Conservation (phyloP, 2,329 filamentous ascomycete species). For the Hansfordia pulvinata region DNA sequence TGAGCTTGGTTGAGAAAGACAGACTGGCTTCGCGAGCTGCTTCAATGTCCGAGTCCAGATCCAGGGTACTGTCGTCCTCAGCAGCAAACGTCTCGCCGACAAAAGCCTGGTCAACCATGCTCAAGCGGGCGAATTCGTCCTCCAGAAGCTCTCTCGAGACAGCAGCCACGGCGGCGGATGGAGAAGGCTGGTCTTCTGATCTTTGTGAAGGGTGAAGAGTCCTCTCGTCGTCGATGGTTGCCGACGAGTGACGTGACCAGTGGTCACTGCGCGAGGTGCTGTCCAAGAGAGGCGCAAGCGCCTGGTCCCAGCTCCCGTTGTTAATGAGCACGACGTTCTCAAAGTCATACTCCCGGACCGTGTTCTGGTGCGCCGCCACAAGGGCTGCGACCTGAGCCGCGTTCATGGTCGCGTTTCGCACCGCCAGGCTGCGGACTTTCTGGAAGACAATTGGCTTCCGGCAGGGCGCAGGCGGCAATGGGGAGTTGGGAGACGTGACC, state of each 20-base stretch:
- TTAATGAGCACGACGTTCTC: conserved; percentile 58
- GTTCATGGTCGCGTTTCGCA: conserved; percentile 62
- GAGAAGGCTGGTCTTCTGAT: conserved; percentile 7
- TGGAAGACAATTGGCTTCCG: conserved; percentile 51
- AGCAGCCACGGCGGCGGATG: conserved; percentile 41
- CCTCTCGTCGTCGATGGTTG: conserved; percentile 16
- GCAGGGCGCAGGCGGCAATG: conserved; percentile 36
- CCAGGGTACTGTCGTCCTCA: conserved; percentile 14
- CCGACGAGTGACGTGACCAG: conserved; percentile 27
- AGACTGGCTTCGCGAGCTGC: conserved; percentile 18
- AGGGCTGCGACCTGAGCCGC: conserved; percentile 57
- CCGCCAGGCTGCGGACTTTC: conserved; percentile 50
- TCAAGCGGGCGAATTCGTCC: conserved; percentile 17
- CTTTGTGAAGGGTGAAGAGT: conserved; percentile 8
- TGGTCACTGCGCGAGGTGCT: conserved; percentile 25
- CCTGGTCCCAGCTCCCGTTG: conserved; percentile 67
- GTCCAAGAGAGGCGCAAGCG: conserved; percentile 56
- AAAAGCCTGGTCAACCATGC: conserved; percentile 21
- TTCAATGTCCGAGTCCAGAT: conserved; percentile 17
- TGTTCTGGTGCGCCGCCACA: conserved; percentile 51
- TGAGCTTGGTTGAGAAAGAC: conserved; percentile 16
- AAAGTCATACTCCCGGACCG: conserved; percentile 67
- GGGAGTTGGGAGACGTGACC: conserved; percentile 51
- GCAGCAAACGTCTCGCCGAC: conserved; percentile 23
- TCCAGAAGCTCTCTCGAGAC: conserved; percentile 34